phyloP scores from a whole-genome alignment of 2,329 filamentous ascomycete genomes.

The Penicillium nordicum region DNA sequence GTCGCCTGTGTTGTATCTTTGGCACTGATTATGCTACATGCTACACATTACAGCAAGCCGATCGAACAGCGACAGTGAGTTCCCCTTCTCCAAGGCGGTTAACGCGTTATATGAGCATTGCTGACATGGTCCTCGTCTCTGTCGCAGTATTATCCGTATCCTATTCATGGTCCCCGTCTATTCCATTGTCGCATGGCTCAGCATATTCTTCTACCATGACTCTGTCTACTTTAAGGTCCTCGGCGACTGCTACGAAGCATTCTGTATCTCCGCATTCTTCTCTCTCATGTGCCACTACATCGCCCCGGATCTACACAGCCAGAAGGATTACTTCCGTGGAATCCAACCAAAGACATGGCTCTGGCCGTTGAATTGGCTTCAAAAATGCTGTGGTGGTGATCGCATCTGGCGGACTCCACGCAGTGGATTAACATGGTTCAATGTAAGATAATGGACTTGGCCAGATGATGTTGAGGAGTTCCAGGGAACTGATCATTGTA shows the following conservation, averaged over 20 bases:
- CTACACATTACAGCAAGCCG: constrained; percentile 58
- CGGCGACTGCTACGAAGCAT: constrained; percentile 81
- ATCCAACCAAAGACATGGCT: constrained; percentile 69
- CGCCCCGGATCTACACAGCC: constrained; percentile 67
- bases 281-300: constrained; percentile 25
- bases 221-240: constrained; percentile 77
- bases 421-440: constrained; percentile 79
- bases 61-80: constrained; percentile 61
- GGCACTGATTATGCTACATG: constrained; percentile 56
- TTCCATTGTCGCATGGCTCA: constrained; percentile 67
- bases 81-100: constrained; percentile 60
- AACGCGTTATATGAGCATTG: constrained; percentile 18
- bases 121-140: constrained; percentile 45
- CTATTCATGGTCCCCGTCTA: constrained; percentile 84
- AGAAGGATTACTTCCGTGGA: constrained; percentile 74
- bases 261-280: constrained; percentile 83
- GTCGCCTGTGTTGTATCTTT: constrained; percentile 52
- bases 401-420: constrained; percentile 65
- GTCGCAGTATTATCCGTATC: constrained; percentile 73
- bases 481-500: constrained; percentile 2
- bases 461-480: background rate
- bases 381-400: constrained; percentile 65
- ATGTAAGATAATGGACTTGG: constrained; percentile 16
- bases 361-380: constrained; percentile 66
- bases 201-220: constrained; percentile 69